Conservation (phyloP, 257 asterid species). For the Solanum lycopersicoides region DNA sequence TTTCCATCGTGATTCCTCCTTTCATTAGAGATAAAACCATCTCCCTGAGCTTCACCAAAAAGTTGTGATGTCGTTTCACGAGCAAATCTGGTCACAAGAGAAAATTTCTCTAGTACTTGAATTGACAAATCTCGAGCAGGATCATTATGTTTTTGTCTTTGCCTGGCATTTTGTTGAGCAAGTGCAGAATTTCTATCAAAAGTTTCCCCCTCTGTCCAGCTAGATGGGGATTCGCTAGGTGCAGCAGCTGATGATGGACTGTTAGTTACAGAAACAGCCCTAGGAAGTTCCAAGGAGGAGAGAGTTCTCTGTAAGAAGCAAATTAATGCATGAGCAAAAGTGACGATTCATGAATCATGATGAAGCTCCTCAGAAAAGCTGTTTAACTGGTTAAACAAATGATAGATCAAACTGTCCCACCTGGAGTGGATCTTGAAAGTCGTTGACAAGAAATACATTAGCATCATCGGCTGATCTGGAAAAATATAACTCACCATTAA, state of each 20-base stretch:
- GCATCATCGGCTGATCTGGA: constrained; percentile 96
- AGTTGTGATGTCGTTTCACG: constrained; percentile 99
- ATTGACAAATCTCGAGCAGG: constrained; percentile 79
- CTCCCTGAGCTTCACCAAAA: constrained; percentile 61
- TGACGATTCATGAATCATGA: not conserved
- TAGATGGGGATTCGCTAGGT: constrained; percentile 30
- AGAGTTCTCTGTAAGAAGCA: constrained; percentile 55
- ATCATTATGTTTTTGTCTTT: constrained; percentile 60
- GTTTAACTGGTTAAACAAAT: not conserved
- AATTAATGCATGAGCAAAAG: not conserved
- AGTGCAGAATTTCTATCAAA: constrained; percentile 25
- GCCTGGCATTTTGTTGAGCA: constrained; percentile 51
- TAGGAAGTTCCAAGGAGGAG: constrained; percentile 89
- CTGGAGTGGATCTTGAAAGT: constrained; percentile 93
- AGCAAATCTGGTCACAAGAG: constrained; percentile 95
- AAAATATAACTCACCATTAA: not conserved
- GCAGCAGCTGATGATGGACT: constrained; percentile 34
- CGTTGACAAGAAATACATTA: constrained; percentile 91
- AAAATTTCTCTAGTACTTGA: constrained; percentile 89
- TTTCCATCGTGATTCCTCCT: constrained; percentile 38
- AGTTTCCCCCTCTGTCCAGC: constrained; percentile 23
- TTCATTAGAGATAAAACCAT: constrained; percentile 46
- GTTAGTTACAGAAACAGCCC: constrained; percentile 57
- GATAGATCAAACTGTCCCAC: constrained; percentile 18
- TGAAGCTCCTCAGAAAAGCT: not conserved